These are phyloP conservation scores for Brasenia schreberi DNA, from an alignment of 164 flowering plant genomes.

Conservation along the genomic window DNA sequence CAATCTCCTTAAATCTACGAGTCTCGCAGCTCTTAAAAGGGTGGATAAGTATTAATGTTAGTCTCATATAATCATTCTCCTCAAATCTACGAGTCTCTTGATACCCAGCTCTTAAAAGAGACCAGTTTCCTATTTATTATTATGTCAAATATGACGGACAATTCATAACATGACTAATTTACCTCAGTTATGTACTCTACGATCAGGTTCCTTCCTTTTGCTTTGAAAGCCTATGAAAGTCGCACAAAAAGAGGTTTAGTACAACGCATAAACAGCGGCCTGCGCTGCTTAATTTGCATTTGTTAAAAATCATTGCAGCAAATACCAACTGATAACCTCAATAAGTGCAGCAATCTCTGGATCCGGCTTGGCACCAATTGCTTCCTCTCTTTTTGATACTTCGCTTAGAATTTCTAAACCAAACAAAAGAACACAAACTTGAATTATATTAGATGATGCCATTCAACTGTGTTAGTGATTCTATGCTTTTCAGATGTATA, in stretches of 20 bases:
- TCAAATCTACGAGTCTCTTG: too few relatives aligned
- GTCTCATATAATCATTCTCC: too few relatives aligned
- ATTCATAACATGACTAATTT: neutral
- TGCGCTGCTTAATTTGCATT: neutral
- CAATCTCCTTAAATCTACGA: too few relatives aligned
- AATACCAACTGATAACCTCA: constrained; percentile 25
- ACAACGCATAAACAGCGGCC: neutral
- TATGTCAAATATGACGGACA: too few relatives aligned
- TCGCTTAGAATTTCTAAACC: constrained; percentile 31
- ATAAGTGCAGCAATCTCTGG: constrained; percentile 70
- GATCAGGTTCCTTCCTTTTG: constrained; percentile 28
- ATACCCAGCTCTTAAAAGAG: too few relatives aligned
- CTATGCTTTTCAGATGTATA: too few relatives aligned
- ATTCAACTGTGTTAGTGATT: too few relatives aligned
- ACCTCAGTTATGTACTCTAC: constrained; percentile 64
- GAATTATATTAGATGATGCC: too few relatives aligned
- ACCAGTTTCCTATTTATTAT: too few relatives aligned
- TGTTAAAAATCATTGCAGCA: neutral
- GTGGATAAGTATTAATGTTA: too few relatives aligned
- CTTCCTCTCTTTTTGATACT: constrained; percentile 30
- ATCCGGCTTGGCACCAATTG: constrained; percentile 42
- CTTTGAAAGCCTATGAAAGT: constrained; percentile 14
- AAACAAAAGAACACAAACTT: neutral
- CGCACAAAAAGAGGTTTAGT: neutral
- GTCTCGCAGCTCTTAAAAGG: too few relatives aligned